Base-by-base conservation (phyloP, 2,329 filamentous ascomycete genomes). In the Clarireedia hainanense region DNA sequence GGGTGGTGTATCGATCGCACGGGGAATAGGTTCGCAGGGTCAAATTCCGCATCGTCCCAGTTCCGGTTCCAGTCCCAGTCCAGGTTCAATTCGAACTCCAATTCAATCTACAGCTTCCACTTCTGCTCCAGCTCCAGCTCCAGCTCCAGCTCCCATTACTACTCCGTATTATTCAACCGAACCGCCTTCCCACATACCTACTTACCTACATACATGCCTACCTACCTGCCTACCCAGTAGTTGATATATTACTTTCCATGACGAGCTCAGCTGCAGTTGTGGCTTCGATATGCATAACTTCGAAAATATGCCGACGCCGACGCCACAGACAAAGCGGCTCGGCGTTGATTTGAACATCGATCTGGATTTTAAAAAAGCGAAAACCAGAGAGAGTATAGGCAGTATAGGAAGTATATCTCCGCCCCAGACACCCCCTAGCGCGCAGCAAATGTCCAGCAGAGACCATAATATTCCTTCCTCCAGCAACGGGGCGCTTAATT, bases 291-390 rank as follows among this genome's bases (percentile, higher is more conserved):
- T 67, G 64, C 66, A 67, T 54, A 64, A 62, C 4, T 57, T 59
- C 57, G 65, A 67, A 50, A 64, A 65, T 46, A 56, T 47, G 49
- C 56, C 60, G 26, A 57, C 56, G 40, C 57, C 64, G 27, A 58
- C 63, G 17, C 58, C 63, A n/a, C 27, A 30, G 7, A 59, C 62
- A 56, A 66, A 65, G 61, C 65, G 65, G 45, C 58, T 61, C 43
- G 64, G 66, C 43, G 60, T 62, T 27, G 61, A 63, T 27, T 53
- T 68, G 50, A 66, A 66, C 47, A 42, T 68, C 37, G 65, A 68
- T 55, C 65, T 26, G 9, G 43, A 24, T 27, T 46, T 20, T 17
- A 17, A 43, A 23, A 17, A 17, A 43, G n/a, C 17, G 23, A 46
- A 26, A 24, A 46, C 6, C 15, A 30, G 27, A 30, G 27, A 30